Base-by-base conservation (phyloP, 352 stramenopile genomes). In the Pythium angustatum region DNA sequence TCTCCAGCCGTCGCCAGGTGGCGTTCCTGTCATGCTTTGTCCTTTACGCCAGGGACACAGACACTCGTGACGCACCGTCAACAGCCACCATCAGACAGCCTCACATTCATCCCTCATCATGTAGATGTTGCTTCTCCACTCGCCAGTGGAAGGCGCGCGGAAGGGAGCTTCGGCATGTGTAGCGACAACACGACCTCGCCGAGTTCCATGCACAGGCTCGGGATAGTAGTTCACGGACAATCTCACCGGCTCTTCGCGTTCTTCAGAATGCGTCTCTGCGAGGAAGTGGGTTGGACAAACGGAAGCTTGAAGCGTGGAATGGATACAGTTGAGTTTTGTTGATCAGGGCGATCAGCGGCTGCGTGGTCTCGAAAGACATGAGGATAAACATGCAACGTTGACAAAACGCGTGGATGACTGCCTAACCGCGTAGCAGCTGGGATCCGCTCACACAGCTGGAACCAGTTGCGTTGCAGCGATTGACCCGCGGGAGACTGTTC, bases 51-150 rank as follows among this genome's bases (percentile, higher is more conserved):
- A 27, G 5, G 6, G 19, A 21, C 40, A 44, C 40, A 47, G 40
- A 47, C 40, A 47, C 40, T 47, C 40, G 40, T 47, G 40, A 47
- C 40, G 40, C 40, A 27, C 40, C 14, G n/a, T 19, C n/a, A 38
- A 38, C 33, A 38, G n/a, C n/a, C n/a, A n/a, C n/a, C n/a, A n/a
- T n/a, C n/a, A n/a, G n/a, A n/a, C n/a, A n/a, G n/a, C n/a, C n/a
- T n/a, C n/a, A n/a, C n/a, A n/a, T n/a, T n/a, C n/a, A n/a, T n/a
- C n/a, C n/a, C n/a, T n/a, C n/a, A n/a, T n/a, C n/a, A n/a, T n/a
- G n/a, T n/a, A n/a, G n/a, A n/a, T n/a, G n/a, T n/a, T n/a, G n/a
- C n/a, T n/a, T n/a, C n/a, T n/a, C n/a, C n/a, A n/a, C n/a, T n/a
- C n/a, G n/a, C n/a, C n/a, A n/a, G n/a, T n/a, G n/a, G n/a, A n/a